Conservation (phyloP, 192 early-diverging fungal species). For the Lobosporangium transversale region DNA sequence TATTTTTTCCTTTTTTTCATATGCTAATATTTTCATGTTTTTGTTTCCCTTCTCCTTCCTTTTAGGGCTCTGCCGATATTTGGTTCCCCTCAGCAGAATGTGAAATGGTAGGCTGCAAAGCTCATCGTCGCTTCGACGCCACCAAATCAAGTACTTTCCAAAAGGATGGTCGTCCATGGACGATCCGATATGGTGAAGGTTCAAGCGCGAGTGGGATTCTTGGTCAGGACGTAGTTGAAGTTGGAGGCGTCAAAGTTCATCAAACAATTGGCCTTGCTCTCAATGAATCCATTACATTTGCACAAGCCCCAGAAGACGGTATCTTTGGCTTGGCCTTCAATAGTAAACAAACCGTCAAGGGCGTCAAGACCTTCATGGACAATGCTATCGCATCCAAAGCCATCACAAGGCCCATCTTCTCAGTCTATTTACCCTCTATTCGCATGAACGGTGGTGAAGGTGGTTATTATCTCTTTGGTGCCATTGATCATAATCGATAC, state of each 20-base stretch:
- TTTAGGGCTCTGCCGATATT: slow-evolving; percentile 60
- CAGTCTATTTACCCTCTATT: slow-evolving; percentile 65
- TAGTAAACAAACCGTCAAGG: slow-evolving; percentile 37
- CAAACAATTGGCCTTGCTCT: slow-evolving; percentile 70
- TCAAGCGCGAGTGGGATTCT: slow-evolving; percentile 54
- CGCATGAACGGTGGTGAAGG: slow-evolving; percentile 52
- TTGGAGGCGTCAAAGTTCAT: slow-evolving; percentile 67
- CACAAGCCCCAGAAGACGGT: slow-evolving; percentile 64
- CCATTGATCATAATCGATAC: slow-evolving; percentile 55
- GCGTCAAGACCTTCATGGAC: slow-evolving; percentile 61
- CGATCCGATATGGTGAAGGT: slow-evolving; percentile 70
- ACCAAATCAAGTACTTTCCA: slow-evolving; percentile 61
- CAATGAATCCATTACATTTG: slow-evolving; percentile 61
- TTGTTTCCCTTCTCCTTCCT: not conserved
- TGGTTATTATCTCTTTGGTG: slow-evolving; percentile 65
- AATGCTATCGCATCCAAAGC: slow-evolving; percentile 62
- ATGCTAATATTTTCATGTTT: not conserved
- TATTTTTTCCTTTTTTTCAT: not conserved
- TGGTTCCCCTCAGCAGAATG: slow-evolving; percentile 65
- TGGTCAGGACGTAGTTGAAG: slow-evolving; percentile 61
- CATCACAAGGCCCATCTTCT: slow-evolving; percentile 64
- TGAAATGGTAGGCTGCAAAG: slow-evolving; percentile 40
- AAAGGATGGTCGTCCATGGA: slow-evolving; percentile 64
- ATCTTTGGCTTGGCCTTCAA: slow-evolving; percentile 71
- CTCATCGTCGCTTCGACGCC: slow-evolving; percentile 58